Base-by-base conservation (phyloP, 2,329 filamentous ascomycete species). In the Lachnellula willkommii region DNA sequence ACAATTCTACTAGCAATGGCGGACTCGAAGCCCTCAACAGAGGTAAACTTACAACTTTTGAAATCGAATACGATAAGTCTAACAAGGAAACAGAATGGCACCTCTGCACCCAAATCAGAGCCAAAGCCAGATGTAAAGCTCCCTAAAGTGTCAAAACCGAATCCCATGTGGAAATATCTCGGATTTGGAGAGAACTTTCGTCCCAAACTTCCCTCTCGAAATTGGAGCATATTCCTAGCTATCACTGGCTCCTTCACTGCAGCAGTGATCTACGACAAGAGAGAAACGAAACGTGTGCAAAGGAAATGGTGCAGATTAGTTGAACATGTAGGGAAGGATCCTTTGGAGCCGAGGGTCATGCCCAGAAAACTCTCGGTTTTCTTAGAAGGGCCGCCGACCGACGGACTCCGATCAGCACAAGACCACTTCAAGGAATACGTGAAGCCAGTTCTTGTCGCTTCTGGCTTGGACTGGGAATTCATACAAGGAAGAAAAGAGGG, bases 401-500 rank as follows among this genome's bases (percentile, higher is more conserved):
- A 97, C 72, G 87, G 90, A 5, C 75, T 97, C 53, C 82, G 91
- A 55, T 74, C 83, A 43, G 89, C 92, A n/a, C 88, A 95, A 66
- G 91, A 97, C 64, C 92, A 97, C 73, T 99, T 96, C 73, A 87
- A 91, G 67, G 90, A 96, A 71, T 99, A 96, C 69, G 83, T 96
- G 45, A 97, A 97, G 77, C 94, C 94, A 1, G 82, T 99, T 26
- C 75, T 99, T 40, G 89, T 94, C 4, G 88, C 90, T 2, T 93
- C 90, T 1, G 92, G 92, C 0, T 75, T 97, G 68, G 94, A 99
- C 71, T 97, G 95, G 85, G 93, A 96, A 66, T 95, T 96, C 55
- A 82, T 97, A 5, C 93, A 97, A 73, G 94, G 93, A 5, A 79
- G 92, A 52, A 86, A 87, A 69, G 89, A 96, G 75, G 94, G 94